Evolutionary conservation across 345 rosid genomes (phyloP).

Genomic region (Eucalyptus decipiens): DNA sequence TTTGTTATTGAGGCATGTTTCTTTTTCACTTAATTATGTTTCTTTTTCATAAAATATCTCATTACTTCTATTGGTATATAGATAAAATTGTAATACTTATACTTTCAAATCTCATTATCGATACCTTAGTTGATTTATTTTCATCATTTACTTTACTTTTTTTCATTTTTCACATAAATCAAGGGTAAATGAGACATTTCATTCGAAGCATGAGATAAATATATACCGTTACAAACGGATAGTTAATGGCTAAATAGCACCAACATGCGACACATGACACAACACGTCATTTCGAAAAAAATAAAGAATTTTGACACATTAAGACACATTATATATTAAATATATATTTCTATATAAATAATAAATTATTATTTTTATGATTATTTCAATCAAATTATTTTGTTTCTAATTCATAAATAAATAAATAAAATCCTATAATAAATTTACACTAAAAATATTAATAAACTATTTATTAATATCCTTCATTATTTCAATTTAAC

Average conservation of each 20-base stretch:
- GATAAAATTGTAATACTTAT: background rate
- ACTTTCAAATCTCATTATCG: background rate
- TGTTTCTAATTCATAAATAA: no score
- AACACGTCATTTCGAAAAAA: no score
- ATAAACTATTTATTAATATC: no score
- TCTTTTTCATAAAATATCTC: background rate
- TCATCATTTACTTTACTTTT: background rate
- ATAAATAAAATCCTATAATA: no score
- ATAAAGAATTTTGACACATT: rapidly evolving
- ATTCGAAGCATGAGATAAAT: no score
- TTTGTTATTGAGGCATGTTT: background rate
- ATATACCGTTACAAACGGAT: background rate
- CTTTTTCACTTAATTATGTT: background rate
- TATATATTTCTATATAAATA: no score
- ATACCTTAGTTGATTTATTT: background rate
- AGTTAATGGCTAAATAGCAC: no score
- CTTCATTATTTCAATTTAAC: no score
- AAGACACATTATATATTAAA: no score
- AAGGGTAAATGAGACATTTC: background rate
- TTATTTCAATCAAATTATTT: no score
- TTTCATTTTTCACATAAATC: background rate
- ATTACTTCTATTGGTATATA: background rate
- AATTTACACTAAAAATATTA: no score
- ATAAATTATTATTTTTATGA: no score
- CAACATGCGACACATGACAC: rapidly evolving